A percentile compares a stretch with the other conserved stretches of the same genome.
phyloP scores from a whole-genome alignment of 495 filamentous ascomycete species.

The Penicillium cataractarum region DNA sequence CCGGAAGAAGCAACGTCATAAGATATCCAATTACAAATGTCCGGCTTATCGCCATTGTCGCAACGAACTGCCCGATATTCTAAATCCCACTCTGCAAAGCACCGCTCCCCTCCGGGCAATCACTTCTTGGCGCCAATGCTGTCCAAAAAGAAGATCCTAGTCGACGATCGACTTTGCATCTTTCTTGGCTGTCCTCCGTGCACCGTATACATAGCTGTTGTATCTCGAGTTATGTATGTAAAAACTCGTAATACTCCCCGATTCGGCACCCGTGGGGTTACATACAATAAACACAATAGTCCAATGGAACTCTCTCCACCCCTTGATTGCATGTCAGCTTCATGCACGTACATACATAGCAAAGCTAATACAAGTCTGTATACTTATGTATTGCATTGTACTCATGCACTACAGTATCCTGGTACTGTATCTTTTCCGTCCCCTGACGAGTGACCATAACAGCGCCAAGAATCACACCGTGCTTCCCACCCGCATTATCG shows the following conservation, averaged over 20 bases:
- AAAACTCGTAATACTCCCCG: background rate
- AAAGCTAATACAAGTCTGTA: background rate
- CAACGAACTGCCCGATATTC: background rate
- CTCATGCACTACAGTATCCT: background rate
- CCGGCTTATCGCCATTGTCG: conserved; percentile 3
- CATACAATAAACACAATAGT: background rate
- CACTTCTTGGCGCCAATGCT: conserved; percentile 25
- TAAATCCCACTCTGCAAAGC: conserved; percentile 15
- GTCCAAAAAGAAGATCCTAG: conserved; percentile 13
- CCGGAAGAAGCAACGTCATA: background rate
- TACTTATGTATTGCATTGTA: background rate
- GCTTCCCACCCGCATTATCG: conserved; percentile 40
- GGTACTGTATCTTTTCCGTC: conserved; percentile 1
- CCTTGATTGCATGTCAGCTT: conserved; percentile 7
- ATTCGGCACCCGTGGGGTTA: background rate
- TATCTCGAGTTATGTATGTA: background rate
- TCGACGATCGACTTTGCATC: conserved; percentile 22
- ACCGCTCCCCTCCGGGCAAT: conserved; percentile 11
- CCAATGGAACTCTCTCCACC: background rate
- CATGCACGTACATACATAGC: background rate
- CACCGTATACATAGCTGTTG: background rate
- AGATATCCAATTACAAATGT: background rate
- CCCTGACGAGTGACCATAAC: conserved; percentile 16
- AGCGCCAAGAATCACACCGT: conserved; percentile 39
- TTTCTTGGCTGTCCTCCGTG: conserved; percentile 4